Conservation (phyloP, 257 asterid species). For the Primulina eburnea region DNA sequence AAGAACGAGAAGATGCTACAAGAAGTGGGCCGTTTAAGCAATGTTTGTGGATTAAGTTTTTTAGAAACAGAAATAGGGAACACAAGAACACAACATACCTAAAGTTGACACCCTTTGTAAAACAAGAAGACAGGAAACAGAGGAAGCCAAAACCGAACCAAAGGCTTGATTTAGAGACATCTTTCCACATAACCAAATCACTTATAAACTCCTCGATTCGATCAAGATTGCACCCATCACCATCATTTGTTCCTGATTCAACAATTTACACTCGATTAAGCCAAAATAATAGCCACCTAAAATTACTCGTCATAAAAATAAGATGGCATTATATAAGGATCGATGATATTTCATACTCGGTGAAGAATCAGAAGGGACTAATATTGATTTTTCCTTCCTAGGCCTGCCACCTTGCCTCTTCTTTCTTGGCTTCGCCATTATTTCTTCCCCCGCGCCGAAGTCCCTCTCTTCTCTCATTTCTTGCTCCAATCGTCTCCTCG, state of each 20-base stretch:
- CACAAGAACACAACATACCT: conserved; percentile 45
- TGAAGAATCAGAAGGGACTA: conserved; percentile 37
- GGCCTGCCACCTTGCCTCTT: conserved; percentile 56
- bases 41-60: neutral
- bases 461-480: conserved; percentile 72
- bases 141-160: conserved; percentile 94
- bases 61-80: neutral
- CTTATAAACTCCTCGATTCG: conserved; percentile 45
- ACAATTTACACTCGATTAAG: conserved; percentile 5
- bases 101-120: conserved; percentile 54
- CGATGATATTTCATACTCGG: conserved; percentile 42
- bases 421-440: conserved; percentile 52
- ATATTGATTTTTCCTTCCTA: conserved; percentile 47
- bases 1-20: conserved; percentile 76
- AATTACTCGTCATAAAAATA: neutral
- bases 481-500: conserved; percentile 62
- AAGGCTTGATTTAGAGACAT: conserved; percentile 87
- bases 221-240: conserved; percentile 46
- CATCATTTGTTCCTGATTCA: conserved; percentile 38
- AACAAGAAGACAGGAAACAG: conserved; percentile 80
- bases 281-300: neutral
- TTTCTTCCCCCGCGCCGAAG: conserved; percentile 50
- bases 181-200: conserved; percentile 90
- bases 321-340: neutral
- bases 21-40: neutral